Base-by-base conservation (phyloP, 176 grass and related monocot species). In the Avena atlantica region DNA sequence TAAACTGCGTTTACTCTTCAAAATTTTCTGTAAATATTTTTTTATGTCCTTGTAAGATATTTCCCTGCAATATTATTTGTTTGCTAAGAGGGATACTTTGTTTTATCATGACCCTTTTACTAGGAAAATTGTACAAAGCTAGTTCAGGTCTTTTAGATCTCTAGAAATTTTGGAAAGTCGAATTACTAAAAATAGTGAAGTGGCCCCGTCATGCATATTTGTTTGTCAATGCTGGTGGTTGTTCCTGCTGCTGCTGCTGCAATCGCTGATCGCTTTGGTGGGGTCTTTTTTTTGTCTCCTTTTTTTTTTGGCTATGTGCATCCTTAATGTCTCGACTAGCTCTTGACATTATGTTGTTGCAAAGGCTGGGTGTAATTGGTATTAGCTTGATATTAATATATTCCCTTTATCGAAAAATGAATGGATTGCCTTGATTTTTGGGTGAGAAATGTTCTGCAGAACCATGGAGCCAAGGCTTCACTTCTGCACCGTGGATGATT, bases 61-160 rank as follows among this genome's bases (percentile, higher is more conserved):
- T 86, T 12, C 20, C 77, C 25, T 81, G n/a, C 81, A 57, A 64
- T 76, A 24, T 52, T 34, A 27, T 42, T 67, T 21, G 7, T 9
- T 66, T 86, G 31, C 65, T 31, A 78, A 56, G 36, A 58, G 37
- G 36, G 8, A 47, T 56, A 58, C n/a, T 23, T 82, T 45, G 49
- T 55, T 50, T 23, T 29, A 51, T 36, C 20, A 15, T 68, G 61
- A 11, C 36, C 61, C 16, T 21, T 89, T 85, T 47, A 48, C 58
- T 4, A 64, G n/a, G 45, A 72, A 81, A 74, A 52, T 17, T 40
- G 2, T 80, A 52, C 56, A 74, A 84, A 50, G 1, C 12, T 73
- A 40, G 40, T 10, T 80, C 12, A 42, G 25, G 36, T 84, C 3
- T 50, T 78, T 83, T 40, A 44, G n/a, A 55, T 67, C n/a, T 82